Evolutionary conservation across 106 monocot genomes (phyloP), one percentile per base, ranked within the genome.

Genomic region (Cymbidium sinense): DNA sequence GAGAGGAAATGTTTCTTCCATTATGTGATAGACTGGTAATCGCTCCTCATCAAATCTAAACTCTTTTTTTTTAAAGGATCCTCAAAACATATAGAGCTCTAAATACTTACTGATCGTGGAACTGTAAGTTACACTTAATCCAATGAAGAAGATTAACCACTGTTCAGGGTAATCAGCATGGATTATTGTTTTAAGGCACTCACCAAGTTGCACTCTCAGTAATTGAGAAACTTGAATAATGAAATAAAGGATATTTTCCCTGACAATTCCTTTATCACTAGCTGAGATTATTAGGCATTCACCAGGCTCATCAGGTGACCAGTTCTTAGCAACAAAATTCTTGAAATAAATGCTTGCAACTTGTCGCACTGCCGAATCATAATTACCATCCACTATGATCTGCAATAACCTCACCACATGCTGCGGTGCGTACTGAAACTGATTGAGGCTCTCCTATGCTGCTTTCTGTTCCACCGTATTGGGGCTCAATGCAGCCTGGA

Each of bases 281-380:
- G 79, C 75, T 50, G 79, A 86, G 76, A 94, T 90, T 74, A 89
- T 94, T 30, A 85, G 88, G 0, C 76, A 43, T 17, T 88, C 91
- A 90, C 90, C 91, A 79, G 88, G 77, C 43, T 92, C 94, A 79
- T 81, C 61, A 51, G 94, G 88, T 52, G 88, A 91, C 98, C 98
- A 99, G 70, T 99, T 91, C 79, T 92, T 94, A 5, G 92, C 91
- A 5, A 92, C 83, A 83, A 99, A 99, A 74, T 99, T 99, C 76
- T 99, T 94, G 61, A 99, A 99, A 84, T 94, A 90, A 73, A 99
- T 99, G 52, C 98, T 99, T 13, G 98, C 98, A 82, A 85, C 92
- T 81, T 94, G 98, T 2, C 98, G 90, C 29, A 94, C 92, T 34
- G 88, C 85, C 65, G 94, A 61, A 76, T 99, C 94, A 82, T 84